Percentiles rank a stretch among this genome's conserved stretches.
Evolutionary conservation across 2,329 filamentous ascomycete species (phyloP).

Genomic region (Fusarium camptoceras): DNA sequence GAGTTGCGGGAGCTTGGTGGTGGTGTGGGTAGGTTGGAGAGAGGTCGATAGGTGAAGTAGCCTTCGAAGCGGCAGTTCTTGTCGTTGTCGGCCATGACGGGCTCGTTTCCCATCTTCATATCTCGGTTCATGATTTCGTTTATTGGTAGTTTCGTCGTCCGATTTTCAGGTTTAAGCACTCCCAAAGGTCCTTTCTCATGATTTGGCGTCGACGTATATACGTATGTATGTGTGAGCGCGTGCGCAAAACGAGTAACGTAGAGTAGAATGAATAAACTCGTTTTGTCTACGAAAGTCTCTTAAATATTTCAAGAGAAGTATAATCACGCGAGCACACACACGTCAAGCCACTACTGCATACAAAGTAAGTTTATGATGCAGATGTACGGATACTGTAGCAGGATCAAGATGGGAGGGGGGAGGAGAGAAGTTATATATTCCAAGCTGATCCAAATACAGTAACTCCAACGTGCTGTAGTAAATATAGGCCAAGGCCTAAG

Average conservation of each 20-base stretch:
- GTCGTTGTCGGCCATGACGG: conserved; percentile 30
- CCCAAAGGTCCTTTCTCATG: conserved; percentile 40
- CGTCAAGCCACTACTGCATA: conserved; percentile 36
- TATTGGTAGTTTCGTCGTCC: conserved; percentile 33
- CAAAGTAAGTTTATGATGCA: conserved; percentile 28
- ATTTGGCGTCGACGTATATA: conserved; percentile 35
- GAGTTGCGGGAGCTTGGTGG: conserved; percentile 65
- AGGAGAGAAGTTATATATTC: conserved; percentile 45
- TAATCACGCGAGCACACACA: conserved; percentile 47
- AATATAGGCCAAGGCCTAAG: conserved; percentile 38
- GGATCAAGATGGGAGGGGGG: conserved; percentile 30
- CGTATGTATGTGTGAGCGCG: conserved; percentile 16
- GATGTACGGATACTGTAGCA: conserved; percentile 23
- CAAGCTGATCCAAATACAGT: conserved; percentile 32
- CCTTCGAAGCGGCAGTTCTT: conserved; percentile 51
- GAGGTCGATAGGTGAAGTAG: conserved; percentile 74
- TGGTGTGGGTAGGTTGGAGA: conserved; percentile 76
- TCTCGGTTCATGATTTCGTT: conserved; percentile 39
- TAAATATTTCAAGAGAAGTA: conserved; percentile 22
- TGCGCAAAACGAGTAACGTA: conserved; percentile 5
- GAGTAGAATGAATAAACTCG: conserved; percentile 21
- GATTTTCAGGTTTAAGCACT: conserved; percentile 38
- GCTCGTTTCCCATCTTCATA: conserved; percentile 35
- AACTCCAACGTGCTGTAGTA: conserved; percentile 20
- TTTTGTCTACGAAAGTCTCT: conserved; percentile 40